Evolutionary conservation across 192 early-diverging fungal species (phyloP), one percentile per base, ranked within the genome.

Genomic region (Coemansia sp.): DNA sequence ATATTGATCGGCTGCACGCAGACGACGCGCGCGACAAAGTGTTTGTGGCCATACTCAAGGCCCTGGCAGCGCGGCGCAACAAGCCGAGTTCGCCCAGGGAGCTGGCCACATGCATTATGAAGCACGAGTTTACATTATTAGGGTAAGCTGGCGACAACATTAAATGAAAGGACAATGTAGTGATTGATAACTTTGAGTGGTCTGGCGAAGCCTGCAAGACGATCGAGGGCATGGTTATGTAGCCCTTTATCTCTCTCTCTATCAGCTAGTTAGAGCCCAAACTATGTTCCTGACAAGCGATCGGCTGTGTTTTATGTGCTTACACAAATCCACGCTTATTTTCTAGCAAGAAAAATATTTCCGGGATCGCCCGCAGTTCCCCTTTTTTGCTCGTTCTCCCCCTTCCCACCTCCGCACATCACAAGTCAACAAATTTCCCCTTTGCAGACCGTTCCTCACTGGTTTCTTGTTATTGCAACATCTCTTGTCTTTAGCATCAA

Each of bases 41-140:
- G n/a, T 88, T 94, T 78, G 86, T 90, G 9, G 92, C 92, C 46
- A 91, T 93, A 56, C 81, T 92, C 53, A 92, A 93, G 73, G 92
- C 92, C 6, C 71, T 94, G 36, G 73, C 91, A 47, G 83, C 84
- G 34, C 79, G 86, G 55, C 84, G 85, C 26, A 94, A 94, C 82
- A 83, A 83, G 62, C 93, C 93, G 26, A 87, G 87, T 50, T 88
- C 90, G 15, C 92, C 93, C 8, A 92, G 88, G 64, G 90, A 93
- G 75, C 83, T 94, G 38, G 85, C 88, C 40, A 87, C 84, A 51
- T 84, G 85, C 22, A 93, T 94, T 65, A 85, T 90, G 72, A 88
- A 88, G 70, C 79, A 91, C 64, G 85, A 88, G 70, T 86, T 92
- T 69, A 86, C 92, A 20, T 80, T 86, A 54, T 64, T 93, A 84